Evolutionary conservation across 1,284 basidiomycete genomes (phyloP).

Genomic region (Singerocomus rubriflavus): DNA sequence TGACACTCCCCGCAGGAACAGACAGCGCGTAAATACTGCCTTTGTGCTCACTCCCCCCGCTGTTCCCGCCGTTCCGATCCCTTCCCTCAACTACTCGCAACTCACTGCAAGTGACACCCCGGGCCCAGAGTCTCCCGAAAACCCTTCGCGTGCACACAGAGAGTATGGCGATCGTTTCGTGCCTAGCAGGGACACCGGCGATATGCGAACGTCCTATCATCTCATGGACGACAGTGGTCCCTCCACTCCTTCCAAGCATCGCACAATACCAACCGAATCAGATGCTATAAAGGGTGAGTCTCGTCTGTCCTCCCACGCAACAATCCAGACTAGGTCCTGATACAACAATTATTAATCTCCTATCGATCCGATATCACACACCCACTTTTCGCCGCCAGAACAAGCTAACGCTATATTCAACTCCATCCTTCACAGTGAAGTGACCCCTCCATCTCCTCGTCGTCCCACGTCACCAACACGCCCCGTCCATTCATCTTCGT

Average conservation of each 20-base stretch:
- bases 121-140: slow-evolving; percentile 52
- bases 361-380: slow-evolving; percentile 9
- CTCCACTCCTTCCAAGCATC: slow-evolving; percentile 64
- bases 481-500: slow-evolving; percentile 35
- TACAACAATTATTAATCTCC: background rate
- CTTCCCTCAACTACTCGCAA: slow-evolving; percentile 51
- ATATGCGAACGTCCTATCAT: slow-evolving; percentile 74
- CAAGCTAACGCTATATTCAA: slow-evolving; percentile 78
- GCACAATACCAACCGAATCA: slow-evolving; percentile 73
- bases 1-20: slow-evolving; percentile 49
- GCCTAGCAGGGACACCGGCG: slow-evolving; percentile 65
- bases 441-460: slow-evolving; percentile 63
- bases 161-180: slow-evolving; percentile 80
- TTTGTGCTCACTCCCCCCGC: slow-evolving; percentile 21
- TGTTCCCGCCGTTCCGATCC: slow-evolving; percentile 41
- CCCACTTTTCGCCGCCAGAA: slow-evolving; percentile 40
- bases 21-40: slow-evolving; percentile 52
- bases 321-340: slow-evolving; percentile 1
- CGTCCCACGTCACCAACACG: slow-evolving; percentile 62
- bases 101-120: slow-evolving; percentile 54
- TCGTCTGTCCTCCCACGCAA: background rate
- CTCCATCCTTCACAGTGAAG: slow-evolving; percentile 70
- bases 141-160: slow-evolving; percentile 36
- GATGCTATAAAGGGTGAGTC: slow-evolving; percentile 69
- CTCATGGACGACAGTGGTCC: slow-evolving; percentile 67